Conservation (phyloP, 108 stramenopile species). For the Cyclotella baltica region DNA sequence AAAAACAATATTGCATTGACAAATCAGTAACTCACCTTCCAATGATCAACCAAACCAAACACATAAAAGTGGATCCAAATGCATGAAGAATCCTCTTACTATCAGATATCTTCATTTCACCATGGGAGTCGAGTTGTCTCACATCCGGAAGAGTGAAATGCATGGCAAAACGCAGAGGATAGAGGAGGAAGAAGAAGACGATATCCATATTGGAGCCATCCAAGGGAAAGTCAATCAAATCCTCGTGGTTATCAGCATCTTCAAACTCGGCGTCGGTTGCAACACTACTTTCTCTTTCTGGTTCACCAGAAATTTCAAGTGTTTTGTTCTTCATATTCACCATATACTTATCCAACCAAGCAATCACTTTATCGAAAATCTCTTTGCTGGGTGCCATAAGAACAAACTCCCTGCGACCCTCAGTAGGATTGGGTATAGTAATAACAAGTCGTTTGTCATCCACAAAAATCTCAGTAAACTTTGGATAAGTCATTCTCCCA, state of each 20-base stretch:
- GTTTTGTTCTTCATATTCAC: slow-evolving; percentile 21
- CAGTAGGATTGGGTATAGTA: slow-evolving; percentile 46
- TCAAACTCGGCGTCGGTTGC: slow-evolving; percentile 32
- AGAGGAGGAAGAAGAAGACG: slow-evolving; percentile 52
- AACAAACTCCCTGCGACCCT: slow-evolving; percentile 35
- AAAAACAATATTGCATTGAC: background rate
- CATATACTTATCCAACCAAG: slow-evolving; percentile 42
- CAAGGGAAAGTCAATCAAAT: slow-evolving; percentile 57
- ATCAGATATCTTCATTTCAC: slow-evolving; percentile 33
- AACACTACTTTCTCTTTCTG: background rate
- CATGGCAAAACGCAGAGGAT: slow-evolving; percentile 60
- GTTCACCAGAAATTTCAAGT: background rate
- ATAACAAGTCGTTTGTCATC: slow-evolving; percentile 67
- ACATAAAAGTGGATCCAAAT: slow-evolving; percentile 46
- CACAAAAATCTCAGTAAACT: slow-evolving; percentile 59
- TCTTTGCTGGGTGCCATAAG: slow-evolving; percentile 65
- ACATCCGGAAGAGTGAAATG: slow-evolving; percentile 71
- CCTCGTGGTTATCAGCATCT: slow-evolving; percentile 45
- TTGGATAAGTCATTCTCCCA: slow-evolving; percentile 59
- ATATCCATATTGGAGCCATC: slow-evolving; percentile 44
- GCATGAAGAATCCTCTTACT: slow-evolving; percentile 32
- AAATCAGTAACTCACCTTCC: slow-evolving; percentile 34
- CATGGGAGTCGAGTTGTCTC: slow-evolving; percentile 53
- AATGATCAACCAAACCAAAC: slow-evolving; percentile 66
- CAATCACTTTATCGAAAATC: slow-evolving; percentile 54